Conservation (phyloP, 2,329 filamentous ascomycete genomes). For the Ustulina deusta region DNA sequence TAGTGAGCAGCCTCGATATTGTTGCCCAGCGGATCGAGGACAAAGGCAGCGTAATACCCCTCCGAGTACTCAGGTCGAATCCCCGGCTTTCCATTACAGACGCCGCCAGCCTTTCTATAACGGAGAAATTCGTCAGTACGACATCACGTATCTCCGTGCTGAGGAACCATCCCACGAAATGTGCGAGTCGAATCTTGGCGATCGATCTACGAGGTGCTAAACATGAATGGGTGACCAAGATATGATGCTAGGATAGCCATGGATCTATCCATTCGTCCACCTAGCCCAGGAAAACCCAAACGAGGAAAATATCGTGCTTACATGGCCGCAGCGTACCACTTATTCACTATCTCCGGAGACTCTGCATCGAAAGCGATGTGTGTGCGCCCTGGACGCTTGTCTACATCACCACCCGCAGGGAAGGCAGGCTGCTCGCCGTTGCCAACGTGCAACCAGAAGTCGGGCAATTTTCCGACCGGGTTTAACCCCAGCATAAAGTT, state of each 20-base stretch:
- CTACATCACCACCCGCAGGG: conserved; percentile 23
- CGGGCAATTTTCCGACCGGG: conserved; percentile 33
- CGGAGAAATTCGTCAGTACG: conserved; percentile 24
- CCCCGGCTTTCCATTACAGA: conserved; percentile 39
- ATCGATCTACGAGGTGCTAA: conserved; percentile 15
- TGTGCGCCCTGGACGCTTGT: conserved; percentile 31
- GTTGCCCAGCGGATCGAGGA: conserved; percentile 40
- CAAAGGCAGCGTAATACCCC: conserved; percentile 39
- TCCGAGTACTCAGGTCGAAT: conserved; percentile 23
- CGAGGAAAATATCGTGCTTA: conserved; percentile 20
- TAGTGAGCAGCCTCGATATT: conserved; percentile 40
- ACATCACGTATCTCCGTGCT: conserved; percentile 23
- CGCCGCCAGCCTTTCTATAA: conserved; percentile 37
- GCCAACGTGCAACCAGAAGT: conserved; percentile 41
- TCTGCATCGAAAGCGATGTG: conserved; percentile 39
- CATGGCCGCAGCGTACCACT: conserved; percentile 38
- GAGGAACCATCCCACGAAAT: neutral
- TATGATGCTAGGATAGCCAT: conserved; percentile 26
- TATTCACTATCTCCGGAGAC: conserved; percentile 33
- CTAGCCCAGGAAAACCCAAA: neutral
- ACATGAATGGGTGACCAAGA: conserved; percentile 23
- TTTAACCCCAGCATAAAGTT: conserved; percentile 36
- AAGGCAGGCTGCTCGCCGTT: conserved; percentile 35
- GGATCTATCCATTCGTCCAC: neutral
- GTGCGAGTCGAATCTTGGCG: conserved; percentile 3